phyloP scores from a whole-genome alignment of 495 filamentous ascomycete genomes.

The Sporormia fimetaria region DNA sequence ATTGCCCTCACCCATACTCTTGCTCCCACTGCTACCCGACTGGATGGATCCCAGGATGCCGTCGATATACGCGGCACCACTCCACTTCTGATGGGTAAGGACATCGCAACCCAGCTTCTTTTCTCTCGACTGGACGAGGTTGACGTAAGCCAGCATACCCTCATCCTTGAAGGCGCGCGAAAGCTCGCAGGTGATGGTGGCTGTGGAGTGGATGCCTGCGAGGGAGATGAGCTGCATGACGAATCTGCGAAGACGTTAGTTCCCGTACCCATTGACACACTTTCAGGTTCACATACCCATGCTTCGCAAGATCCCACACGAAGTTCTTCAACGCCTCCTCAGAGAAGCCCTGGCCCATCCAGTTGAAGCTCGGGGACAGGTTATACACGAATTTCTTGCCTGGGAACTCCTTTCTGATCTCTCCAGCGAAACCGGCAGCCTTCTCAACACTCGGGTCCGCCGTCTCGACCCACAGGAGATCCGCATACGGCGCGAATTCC shows the following conservation, averaged over 20 bases:
- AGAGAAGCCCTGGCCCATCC: conserved; percentile 88
- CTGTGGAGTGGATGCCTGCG: conserved; percentile 80
- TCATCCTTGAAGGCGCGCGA: conserved; percentile 72
- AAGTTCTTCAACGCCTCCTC: conserved; percentile 70
- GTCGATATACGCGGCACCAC: conserved; percentile 83
- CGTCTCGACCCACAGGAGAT: conserved; percentile 95
- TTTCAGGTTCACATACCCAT: conserved; percentile 45
- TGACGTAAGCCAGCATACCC: conserved; percentile 93
- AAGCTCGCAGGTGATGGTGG: conserved; percentile 76
- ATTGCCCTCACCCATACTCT: conserved; percentile 40
- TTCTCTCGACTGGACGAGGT: conserved; percentile 75
- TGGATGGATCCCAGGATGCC: conserved; percentile 86
- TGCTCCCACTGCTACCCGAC: conserved; percentile 55
- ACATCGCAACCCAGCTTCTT: conserved; percentile 91
- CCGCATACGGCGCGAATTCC: conserved; percentile 82
- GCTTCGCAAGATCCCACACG: conserved; percentile 88
- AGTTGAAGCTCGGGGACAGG: conserved; percentile 92
- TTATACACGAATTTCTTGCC: conserved; percentile 94
- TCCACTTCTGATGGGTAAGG: conserved; percentile 97
- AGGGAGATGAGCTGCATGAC: conserved; percentile 87
- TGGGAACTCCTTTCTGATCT: conserved; percentile 54
- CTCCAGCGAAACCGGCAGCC: conserved; percentile 57
- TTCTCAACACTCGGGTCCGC: conserved; percentile 74
- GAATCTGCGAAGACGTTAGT: conserved; percentile 40
- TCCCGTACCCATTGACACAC: background rate